Base-by-base conservation (phyloP, 805 yeast genomes). In the Kuraishia piskuri region DNA sequence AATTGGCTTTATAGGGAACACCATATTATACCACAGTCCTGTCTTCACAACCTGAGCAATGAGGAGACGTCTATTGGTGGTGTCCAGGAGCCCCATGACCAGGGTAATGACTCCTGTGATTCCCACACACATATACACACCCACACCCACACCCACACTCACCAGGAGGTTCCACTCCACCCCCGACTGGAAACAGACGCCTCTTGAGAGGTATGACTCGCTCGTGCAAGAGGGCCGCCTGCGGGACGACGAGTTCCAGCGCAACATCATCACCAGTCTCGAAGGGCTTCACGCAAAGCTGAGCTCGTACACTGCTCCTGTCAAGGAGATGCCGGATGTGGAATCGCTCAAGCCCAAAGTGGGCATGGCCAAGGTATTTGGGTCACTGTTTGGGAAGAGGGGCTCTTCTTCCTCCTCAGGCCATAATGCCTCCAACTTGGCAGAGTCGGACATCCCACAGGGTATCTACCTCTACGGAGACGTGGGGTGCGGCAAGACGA, bases 401-500 rank as follows among this genome's bases (percentile, higher is more conserved):
- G n/a, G n/a, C n/a, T n/a, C n/a, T n/a, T n/a, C n/a, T n/a, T n/a
- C n/a, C n/a, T n/a, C n/a, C 54, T 23, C 31, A 36, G 37, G 53
- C 48, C 46, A 40, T 22, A 22, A 48, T 23, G 37, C 17, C 25
- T 52, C 25, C 48, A 53, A 21, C 22, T 49, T 36, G 22, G 22
- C 10, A 3, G 37, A 5, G 26, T 22, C 14, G n/a, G 61, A 61
- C 2, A 74, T 84, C 14, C 96, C 94, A 1, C 74, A 78, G 58
- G 99, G 99, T 3, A 86, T 94, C 7, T 94, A 94, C 63, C 74
- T 94, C 26, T 94, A 88, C 68, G 99, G 99, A 22, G 98, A 94
- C 67, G 99, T 94, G 47, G 99, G 99, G 1, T 91, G 98, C 68
- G 99, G 99, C 3, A 92, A 94, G 65, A 94, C 99, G 7, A 92